These are phyloP conservation scores for Pseudogymnoascus sp. DNA, from an alignment of 2,329 filamentous ascomycete genomes.

Conservation along the genomic window DNA sequence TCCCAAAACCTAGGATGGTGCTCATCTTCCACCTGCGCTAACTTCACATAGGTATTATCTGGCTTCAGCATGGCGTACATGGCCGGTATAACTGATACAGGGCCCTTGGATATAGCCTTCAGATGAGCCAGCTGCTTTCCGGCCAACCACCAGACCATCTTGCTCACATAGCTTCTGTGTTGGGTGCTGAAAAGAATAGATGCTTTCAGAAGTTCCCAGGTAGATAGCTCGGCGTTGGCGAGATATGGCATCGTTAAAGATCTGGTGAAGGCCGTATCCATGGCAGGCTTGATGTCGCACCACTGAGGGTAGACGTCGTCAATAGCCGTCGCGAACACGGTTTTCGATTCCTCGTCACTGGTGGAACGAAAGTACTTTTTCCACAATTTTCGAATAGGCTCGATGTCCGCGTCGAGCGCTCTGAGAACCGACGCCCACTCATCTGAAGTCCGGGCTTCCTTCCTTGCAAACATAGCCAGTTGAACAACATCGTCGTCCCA, in stretches of 20 bases:
- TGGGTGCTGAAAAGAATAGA: slow-evolving; percentile 29
- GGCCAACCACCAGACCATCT: slow-evolving; percentile 25
- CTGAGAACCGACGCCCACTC: slow-evolving; percentile 16
- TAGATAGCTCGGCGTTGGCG: slow-evolving; percentile 17
- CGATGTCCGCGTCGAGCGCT: slow-evolving; percentile 15
- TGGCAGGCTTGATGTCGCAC: slow-evolving; percentile 20
- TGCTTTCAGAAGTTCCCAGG: slow-evolving; percentile 41
- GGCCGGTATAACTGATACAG: slow-evolving; percentile 7
- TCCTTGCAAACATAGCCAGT: slow-evolving; percentile 14
- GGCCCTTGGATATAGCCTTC: slow-evolving; percentile 17
- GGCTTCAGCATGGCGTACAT: slow-evolving; percentile 21
- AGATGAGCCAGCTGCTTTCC: slow-evolving; percentile 24
- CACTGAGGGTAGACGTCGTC: slow-evolving; percentile 17
- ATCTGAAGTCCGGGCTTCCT: slow-evolving; percentile 7
- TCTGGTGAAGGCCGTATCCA: slow-evolving; percentile 16
- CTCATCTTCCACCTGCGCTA: not conserved
- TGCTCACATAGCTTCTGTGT: not conserved
- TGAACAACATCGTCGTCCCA: slow-evolving; percentile 23
- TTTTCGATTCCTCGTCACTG: not conserved
- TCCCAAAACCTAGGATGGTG: not conserved
- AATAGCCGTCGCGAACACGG: slow-evolving; percentile 11
- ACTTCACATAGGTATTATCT: slow-evolving; percentile 17
- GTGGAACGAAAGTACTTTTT: not conserved
- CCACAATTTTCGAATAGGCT: slow-evolving; percentile 15
- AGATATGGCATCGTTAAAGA: slow-evolving; percentile 15